Conservation (phyloP, 1,139 yeast species). For the Yamadazyma jaroonii region DNA sequence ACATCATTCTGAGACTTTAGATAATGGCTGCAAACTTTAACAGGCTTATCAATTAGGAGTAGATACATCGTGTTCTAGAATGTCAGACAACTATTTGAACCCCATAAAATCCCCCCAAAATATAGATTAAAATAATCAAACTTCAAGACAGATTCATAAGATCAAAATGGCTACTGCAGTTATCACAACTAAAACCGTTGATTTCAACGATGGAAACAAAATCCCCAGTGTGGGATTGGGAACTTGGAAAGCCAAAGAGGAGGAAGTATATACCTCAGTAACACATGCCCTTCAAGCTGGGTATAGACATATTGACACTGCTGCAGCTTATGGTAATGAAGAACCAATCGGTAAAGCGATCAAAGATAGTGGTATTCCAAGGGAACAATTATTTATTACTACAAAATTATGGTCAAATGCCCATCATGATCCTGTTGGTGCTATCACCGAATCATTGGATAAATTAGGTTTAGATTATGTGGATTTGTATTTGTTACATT, state of each 20-base stretch:
- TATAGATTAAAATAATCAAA: too few species aligned
- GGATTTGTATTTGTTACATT: conserved; percentile 80
- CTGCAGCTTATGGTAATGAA: conserved; percentile 67
- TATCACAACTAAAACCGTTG: conserved; percentile 15
- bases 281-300: conserved; percentile 61
- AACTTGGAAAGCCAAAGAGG: conserved; percentile 68
- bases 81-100: too few species aligned
- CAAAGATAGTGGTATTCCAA: conserved; percentile 61
- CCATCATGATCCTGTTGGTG: conserved; percentile 57
- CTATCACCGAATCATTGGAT: conserved; percentile 59
- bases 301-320: conserved; percentile 79
- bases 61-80: too few species aligned
- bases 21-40: too few species aligned
- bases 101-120: too few species aligned
- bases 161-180: too few species aligned
- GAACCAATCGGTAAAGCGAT: conserved; percentile 64
- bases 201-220: conserved; percentile 55
- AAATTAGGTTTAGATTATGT: conserved; percentile 75
- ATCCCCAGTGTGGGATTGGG: conserved; percentile 77
- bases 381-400: conserved; percentile 72
- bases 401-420: conserved; percentile 77
- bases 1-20: too few species aligned
- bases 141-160: too few species aligned
- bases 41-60: too few species aligned
- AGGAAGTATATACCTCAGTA: conserved; percentile 59